Conservation (phyloP, 2,329 filamentous ascomycete genomes). For the Coniochaeta sp. region DNA sequence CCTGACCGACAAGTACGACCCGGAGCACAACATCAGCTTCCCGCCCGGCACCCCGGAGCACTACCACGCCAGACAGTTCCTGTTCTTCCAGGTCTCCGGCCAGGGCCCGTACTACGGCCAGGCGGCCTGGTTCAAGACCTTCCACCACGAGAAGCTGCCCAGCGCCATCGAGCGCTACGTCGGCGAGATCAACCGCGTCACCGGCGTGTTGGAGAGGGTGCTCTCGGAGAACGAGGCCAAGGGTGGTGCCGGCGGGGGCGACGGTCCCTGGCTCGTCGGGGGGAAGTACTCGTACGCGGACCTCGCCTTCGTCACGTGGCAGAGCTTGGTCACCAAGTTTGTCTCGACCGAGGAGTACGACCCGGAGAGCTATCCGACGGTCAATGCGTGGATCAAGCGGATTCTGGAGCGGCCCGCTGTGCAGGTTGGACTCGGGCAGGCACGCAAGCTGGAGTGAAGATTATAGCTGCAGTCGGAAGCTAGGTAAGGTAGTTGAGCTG, state of each 20-base stretch:
- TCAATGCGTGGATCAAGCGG: not conserved
- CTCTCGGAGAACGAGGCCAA: not conserved
- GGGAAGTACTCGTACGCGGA: not conserved
- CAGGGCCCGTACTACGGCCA: slow-evolving; percentile 39
- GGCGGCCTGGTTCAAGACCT: slow-evolving; percentile 25
- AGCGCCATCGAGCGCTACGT: slow-evolving; percentile 12
- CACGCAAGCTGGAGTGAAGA: too few relatives aligned
- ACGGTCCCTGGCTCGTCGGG: not conserved
- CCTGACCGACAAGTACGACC: not conserved
- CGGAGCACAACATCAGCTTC: not conserved
- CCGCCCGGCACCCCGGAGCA: not conserved
- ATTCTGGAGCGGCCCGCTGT: not conserved
- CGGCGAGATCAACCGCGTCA: slow-evolving; percentile 14
- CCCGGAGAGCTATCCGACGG: not conserved
- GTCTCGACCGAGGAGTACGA: not conserved
- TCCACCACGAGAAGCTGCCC: slow-evolving; percentile 16
- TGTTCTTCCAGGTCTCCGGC: slow-evolving; percentile 32
- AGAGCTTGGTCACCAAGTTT: not conserved
- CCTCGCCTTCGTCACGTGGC: not conserved
- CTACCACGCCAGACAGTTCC: not conserved
- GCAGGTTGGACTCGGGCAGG: too few relatives aligned
- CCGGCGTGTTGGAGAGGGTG: slow-evolving; percentile 6
- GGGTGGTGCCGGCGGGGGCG: not conserved
- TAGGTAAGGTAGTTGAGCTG: too few relatives aligned
- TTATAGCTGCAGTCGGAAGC: too few relatives aligned